Conservation (phyloP, 257 asterid genomes). For the Gentiana straminea region DNA sequence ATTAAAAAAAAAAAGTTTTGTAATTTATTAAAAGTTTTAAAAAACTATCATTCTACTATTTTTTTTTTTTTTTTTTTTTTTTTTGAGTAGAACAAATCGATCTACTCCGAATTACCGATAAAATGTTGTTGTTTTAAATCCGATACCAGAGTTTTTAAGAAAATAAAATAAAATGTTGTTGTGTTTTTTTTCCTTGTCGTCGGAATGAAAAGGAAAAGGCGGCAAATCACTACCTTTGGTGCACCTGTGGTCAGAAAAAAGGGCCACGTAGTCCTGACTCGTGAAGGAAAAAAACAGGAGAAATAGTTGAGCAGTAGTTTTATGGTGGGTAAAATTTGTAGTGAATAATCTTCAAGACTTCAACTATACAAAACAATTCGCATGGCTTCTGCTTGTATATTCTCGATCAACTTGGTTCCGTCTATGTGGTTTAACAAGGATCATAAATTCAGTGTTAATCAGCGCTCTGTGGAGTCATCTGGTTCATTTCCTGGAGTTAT, state of each 20-base stretch:
- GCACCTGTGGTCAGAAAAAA: constrained; percentile 42
- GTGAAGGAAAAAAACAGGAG: neutral
- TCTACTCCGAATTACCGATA: too few relatives aligned
- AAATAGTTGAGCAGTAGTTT: neutral
- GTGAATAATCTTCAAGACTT: neutral
- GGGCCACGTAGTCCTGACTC: constrained; percentile 10
- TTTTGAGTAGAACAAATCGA: too few relatives aligned
- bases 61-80: too few relatives aligned
- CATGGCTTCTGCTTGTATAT: constrained; percentile 52
- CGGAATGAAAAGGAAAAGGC: constrained; percentile 51
- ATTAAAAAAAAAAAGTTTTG: too few relatives aligned
- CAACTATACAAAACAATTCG: neutral
- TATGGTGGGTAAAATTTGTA: constrained; percentile 14
- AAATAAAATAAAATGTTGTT: too few relatives aligned
- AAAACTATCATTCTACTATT: too few relatives aligned
- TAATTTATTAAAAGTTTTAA: too few relatives aligned
- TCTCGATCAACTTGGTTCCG: constrained; percentile 10
- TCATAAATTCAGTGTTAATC: neutral
- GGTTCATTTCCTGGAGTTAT: constrained; percentile 13
- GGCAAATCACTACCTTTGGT: constrained; percentile 34
- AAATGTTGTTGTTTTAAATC: too few relatives aligned
- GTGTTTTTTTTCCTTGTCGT: constrained; percentile 14
- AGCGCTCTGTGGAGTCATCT: constrained; percentile 11
- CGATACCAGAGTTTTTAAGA: too few relatives aligned
- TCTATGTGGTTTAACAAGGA: neutral